Evolutionary conservation across 768 basidiomycete genomes (phyloP).

Genomic region (Arthromyces matolae): DNA sequence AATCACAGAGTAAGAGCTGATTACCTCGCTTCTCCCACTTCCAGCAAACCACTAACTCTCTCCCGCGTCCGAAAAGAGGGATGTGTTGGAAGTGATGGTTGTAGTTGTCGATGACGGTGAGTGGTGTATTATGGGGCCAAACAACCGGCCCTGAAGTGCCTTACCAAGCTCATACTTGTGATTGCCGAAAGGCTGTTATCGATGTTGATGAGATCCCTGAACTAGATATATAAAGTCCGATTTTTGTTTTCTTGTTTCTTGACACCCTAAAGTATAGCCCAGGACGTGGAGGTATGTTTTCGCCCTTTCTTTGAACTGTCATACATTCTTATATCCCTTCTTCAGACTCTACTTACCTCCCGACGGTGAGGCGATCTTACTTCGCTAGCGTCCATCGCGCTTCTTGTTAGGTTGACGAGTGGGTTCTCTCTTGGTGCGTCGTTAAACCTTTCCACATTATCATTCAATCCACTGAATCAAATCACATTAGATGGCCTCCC

Average conservation of each 20-base stretch:
- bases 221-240: conserved; percentile 2
- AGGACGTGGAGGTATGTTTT: conserved; percentile 9
- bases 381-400: conserved; percentile 70
- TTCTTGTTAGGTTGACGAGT: conserved; percentile 60
- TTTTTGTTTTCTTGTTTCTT: too few species aligned
- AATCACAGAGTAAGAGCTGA: conserved; percentile 16
- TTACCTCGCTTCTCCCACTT: conserved; percentile 75
- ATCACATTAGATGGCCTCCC: conserved; percentile 26
- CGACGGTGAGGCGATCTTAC: conserved; percentile 53
- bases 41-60: conserved; percentile 65
- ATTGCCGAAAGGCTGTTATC: conserved; percentile 4
- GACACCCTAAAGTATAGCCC: too few species aligned
- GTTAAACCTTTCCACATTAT: background rate
- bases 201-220: too few species aligned
- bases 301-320: background rate
- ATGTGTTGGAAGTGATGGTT: conserved; percentile 37
- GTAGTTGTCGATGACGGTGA: conserved; percentile 22
- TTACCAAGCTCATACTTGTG: conserved; percentile 9
- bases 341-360: conserved; percentile 38
- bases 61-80: conserved; percentile 59
- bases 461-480: too few species aligned
- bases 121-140: conserved; percentile 2
- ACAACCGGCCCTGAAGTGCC: conserved; percentile 27
- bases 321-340: background rate
- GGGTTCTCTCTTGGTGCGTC: conserved; percentile 51